Evolutionary conservation across 2,329 filamentous ascomycete species (phyloP), one percentile per base, ranked within the genome.

Genomic region (Achaetomium macrosporum): DNA sequence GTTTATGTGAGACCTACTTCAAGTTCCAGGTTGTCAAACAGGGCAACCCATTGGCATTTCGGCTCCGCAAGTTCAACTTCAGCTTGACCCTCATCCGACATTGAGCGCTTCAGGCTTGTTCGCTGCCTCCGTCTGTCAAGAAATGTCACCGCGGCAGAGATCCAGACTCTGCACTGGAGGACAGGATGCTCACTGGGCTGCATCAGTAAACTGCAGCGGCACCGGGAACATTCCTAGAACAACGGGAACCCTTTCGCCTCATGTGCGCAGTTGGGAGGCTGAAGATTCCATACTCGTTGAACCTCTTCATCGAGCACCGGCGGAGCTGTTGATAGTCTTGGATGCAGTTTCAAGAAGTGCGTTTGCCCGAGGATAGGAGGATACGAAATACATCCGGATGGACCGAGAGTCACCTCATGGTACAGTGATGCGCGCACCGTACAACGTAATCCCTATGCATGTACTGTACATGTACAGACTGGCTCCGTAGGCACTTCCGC

Each of bases 91-190:
- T 35, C 57, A 40, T 54, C 37, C 50, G 49, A 42, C 48, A 57
- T 57, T 50, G 53, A 53, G 59, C 58, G 58, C 58, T 61, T 61
- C 59, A 59, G 55, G 55, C 57, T 53, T 52, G 48, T 51, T 37
- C 52, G 25, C 19, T 36, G 15, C 47, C 20, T 15, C 37, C 25
- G 17, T 31, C 20, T 19, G 31, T 29, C 25, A 45, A 52, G 48
- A 42, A 39, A 59, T 60, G 59, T 44, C 58, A 61, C 58, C 39
- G 47, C 59, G 57, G 58, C 56, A 49, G 50, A 56, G 47, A 48
- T 8, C 25, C 16, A 13, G 30, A 25, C 37, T 46, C 13, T 37
- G 44, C 39, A n/a, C 12, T 29, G 13, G 13, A 41, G 16, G 17
- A 15, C 15, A 16, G 12, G 13, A n/a, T 8, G 35, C 15, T n/a